Percentiles rank a stretch among this genome's conserved stretches.
These are phyloP conservation scores for Fusarium fujikuroi DNA, from an alignment of 2,329 filamentous ascomycete genomes.

Conservation along the genomic window DNA sequence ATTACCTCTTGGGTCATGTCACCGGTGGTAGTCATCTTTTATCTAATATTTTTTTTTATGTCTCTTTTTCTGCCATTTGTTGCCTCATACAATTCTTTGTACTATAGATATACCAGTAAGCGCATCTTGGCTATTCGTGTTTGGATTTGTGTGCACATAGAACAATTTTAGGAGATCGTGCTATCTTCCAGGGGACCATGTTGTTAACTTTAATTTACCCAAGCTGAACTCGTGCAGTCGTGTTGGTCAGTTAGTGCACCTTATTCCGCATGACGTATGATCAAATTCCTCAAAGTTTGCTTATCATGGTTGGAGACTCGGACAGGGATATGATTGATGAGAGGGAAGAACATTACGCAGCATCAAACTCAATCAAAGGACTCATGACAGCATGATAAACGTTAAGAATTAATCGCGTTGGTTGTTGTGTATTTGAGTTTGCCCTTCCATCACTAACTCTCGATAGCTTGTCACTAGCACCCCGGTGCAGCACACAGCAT, in stretches of 20 bases:
- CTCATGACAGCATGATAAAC: not conserved
- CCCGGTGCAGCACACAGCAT: not conserved
- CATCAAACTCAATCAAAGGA: not conserved
- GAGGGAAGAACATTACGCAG: not conserved
- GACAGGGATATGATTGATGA: not conserved
- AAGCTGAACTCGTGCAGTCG: not conserved
- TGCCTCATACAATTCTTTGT: constrained; percentile 13
- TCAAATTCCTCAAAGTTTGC: not conserved
- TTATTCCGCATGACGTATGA: not conserved
- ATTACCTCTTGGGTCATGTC: not conserved
- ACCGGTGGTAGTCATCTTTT: not conserved
- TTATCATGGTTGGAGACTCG: not conserved
- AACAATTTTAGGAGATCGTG: constrained; percentile 19
- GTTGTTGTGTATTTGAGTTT: constrained; percentile 13
- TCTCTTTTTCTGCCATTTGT: not conserved
- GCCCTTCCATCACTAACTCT: constrained; percentile 1
- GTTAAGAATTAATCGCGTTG: not conserved
- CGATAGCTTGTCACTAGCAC: constrained; percentile 9
- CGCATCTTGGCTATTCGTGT: constrained; percentile 19
- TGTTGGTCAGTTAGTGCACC: not conserved
- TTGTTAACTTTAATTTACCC: not conserved
- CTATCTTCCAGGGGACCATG: not conserved
- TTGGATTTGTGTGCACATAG: constrained; percentile 29
- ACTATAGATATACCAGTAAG: constrained; percentile 38
- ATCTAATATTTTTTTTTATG: not conserved